Evolutionary conservation across 495 filamentous ascomycete species (phyloP).

Genomic region (Neurospora sp.): DNA sequence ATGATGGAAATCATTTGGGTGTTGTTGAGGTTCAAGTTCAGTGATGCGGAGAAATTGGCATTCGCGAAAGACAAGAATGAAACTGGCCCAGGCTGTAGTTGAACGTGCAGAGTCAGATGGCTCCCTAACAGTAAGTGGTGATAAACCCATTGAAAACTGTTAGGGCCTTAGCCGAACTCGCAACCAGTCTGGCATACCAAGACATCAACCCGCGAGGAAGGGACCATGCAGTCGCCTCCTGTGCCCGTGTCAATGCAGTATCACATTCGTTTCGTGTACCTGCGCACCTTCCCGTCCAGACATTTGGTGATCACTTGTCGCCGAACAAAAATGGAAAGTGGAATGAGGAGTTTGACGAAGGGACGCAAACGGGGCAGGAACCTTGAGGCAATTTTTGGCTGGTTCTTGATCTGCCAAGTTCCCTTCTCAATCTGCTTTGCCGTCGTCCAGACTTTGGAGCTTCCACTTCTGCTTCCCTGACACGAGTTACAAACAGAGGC

Average conservation of each 20-base stretch:
- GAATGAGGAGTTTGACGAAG: neutral
- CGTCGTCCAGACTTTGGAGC: neutral
- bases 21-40: neutral
- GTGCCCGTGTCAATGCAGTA: neutral
- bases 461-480: neutral
- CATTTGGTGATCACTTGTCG: neutral
- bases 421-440: no score
- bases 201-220: neutral
- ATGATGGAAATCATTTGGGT: neutral
- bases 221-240: neutral
- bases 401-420: neutral
- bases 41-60: neutral
- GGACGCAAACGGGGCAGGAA: neutral
- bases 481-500: neutral
- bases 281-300: neutral
- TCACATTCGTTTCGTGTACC: neutral
- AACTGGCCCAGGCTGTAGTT: neutral
- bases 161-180: neutral
- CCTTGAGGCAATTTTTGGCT: neutral
- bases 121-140: neutral
- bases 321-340: neutral
- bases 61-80: neutral
- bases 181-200: no score
- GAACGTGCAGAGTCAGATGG: neutral
- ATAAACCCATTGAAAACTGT: rapidly evolving